Evolutionary conservation across 495 filamentous ascomycete species (phyloP), one percentile per base, ranked within the genome.

Genomic region (Aspergillus sparsus): DNA sequence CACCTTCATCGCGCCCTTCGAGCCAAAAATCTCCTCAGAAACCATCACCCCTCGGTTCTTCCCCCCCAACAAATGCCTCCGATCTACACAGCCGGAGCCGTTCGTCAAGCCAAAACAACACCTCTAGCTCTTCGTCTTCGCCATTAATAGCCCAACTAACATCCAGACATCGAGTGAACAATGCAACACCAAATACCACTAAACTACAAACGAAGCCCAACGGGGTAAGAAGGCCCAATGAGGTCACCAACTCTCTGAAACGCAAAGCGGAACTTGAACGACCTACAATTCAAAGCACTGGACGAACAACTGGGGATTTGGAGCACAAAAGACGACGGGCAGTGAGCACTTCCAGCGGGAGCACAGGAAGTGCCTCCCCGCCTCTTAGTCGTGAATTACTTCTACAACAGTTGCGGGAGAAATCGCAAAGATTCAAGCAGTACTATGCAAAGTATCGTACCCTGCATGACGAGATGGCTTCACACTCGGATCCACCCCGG

Each of bases 1-100:
- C 70, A 11, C 69, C 72, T 35, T 66, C 76, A 31, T 71, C 79
- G 10, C 77, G 80, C 37, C 49, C 63, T 32, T 68, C 77, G 10
- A 83, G 76, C 7, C 55, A 58, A 34, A 68, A 66, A 55, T 89
- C 87, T 4, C 86, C 87, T 2, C 78, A 82, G 57, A 93, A 92
- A 62, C 89, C 88, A 0, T 91, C 89, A 6, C 87, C 88, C 4
- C 80, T 91, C 39, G 87, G 85, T 27, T 85, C 86, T 4, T 91
- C 89, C n/a, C 88, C 88, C 18, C 88, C 88, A 2, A 85, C 87
- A 13, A 91, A 90, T 70, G 86, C 85, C 6, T 90, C 88, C 5
- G 87, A 90, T 55, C 64, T 87, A 18, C 82, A 75, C 32, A 69
- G 69, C 49, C 73, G 72, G 58, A 75, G 62, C 53, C 72, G 74